phyloP scores from a whole-genome alignment of 106 monocot species.

The Phalaenopsis aphrodite region DNA sequence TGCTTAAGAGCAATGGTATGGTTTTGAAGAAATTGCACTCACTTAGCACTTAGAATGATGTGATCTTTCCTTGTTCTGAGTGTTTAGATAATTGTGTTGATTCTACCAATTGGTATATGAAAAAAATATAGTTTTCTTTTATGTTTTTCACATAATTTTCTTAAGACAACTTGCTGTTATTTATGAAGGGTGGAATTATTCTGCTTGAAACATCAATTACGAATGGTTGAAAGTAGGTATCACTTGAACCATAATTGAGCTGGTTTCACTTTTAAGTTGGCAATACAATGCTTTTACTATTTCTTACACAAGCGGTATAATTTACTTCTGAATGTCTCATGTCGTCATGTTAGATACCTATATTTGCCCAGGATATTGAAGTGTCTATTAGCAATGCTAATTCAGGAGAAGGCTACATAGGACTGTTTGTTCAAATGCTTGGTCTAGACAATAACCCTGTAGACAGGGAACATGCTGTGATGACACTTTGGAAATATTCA shows the following conservation, averaged over 20 bases:
- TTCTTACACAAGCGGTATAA: not conserved
- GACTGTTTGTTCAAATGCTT: slow-evolving; percentile 78
- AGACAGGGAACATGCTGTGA: slow-evolving; percentile 75
- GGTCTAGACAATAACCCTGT: slow-evolving; percentile 72
- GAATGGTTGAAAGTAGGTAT: not conserved
- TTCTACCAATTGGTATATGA: too few species aligned
- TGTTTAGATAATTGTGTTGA: too few species aligned
- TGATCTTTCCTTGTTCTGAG: too few species aligned
- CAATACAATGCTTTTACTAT: not conserved
- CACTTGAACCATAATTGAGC: not conserved
- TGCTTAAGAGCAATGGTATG: too few species aligned
- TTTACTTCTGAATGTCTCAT: not conserved
- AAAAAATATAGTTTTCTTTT: too few species aligned
- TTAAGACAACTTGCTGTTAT: too few species aligned
- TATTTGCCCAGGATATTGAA: slow-evolving; percentile 31
- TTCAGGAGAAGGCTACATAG: slow-evolving; percentile 51
- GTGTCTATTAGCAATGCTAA: not conserved
- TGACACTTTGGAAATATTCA: slow-evolving; percentile 72
- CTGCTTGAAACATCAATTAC: not conserved
- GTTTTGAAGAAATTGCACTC: too few species aligned
- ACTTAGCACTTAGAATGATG: too few species aligned
- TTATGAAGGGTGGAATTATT: not conserved
- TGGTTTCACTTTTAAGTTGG: not conserved
- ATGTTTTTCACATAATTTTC: too few species aligned
- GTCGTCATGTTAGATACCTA: not conserved